These are phyloP conservation scores for Yamadazyma laniorum DNA, from an alignment of 805 yeast genomes.

Conservation along the genomic window DNA sequence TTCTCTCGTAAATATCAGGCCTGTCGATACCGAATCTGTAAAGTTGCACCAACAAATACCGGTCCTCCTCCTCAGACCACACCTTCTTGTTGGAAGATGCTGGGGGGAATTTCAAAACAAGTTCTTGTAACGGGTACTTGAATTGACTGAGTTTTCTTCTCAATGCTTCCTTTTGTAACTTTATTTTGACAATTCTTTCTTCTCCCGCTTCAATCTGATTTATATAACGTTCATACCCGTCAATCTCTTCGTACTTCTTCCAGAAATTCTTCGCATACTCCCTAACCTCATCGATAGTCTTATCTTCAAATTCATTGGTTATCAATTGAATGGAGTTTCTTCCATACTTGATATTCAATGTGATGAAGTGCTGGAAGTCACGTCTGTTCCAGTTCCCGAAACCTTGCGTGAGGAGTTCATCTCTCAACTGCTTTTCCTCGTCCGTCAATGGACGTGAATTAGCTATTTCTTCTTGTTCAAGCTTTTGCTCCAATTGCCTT, in stretches of 20 bases:
- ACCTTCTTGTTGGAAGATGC: slow-evolving; percentile 59
- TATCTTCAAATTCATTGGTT: slow-evolving; percentile 77
- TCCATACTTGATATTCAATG: slow-evolving; percentile 74
- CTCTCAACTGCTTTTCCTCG: slow-evolving; percentile 69
- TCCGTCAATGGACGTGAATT: slow-evolving; percentile 79
- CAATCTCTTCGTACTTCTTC: slow-evolving; percentile 74
- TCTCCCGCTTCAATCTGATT: slow-evolving; percentile 86
- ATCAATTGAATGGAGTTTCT: slow-evolving; percentile 69
- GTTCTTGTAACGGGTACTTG: slow-evolving; percentile 75
- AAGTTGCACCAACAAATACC: slow-evolving; percentile 78
- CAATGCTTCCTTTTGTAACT: slow-evolving; percentile 74
- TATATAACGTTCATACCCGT: slow-evolving; percentile 83
- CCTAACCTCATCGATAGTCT: slow-evolving; percentile 73
- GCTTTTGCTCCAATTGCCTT: slow-evolving; percentile 43
- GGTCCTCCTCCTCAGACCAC: slow-evolving; percentile 86
- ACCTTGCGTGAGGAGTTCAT: slow-evolving; percentile 60
- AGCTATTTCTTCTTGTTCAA: slow-evolving; percentile 71
- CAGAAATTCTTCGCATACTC: slow-evolving; percentile 81
- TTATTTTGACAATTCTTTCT: slow-evolving; percentile 64
- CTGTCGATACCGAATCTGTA: slow-evolving; percentile 79
- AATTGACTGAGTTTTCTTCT: slow-evolving; percentile 71
- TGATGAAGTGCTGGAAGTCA: slow-evolving; percentile 81
- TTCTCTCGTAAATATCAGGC: slow-evolving; percentile 73
- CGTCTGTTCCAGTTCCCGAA: slow-evolving; percentile 81
- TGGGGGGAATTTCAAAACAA: slow-evolving; percentile 70